A percentile compares a stretch with the other conserved stretches of the same genome.
phyloP scores from a whole-genome alignment of 148 eudicot genomes.

The Rhododendron vialii region DNA sequence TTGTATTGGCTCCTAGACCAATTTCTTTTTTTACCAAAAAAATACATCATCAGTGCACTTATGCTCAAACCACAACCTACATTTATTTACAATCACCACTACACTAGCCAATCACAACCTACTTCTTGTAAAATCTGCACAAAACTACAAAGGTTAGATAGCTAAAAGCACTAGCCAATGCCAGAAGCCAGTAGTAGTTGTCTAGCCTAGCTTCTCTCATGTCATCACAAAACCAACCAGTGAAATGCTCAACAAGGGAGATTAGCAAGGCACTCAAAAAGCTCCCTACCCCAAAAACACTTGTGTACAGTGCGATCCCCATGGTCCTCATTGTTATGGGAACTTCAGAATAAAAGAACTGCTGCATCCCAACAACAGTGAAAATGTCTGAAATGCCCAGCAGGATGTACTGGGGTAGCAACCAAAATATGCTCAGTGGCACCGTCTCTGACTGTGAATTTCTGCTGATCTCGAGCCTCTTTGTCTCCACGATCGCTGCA shows the following conservation, averaged over 20 bases:
- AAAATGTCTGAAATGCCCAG: constrained; percentile 83
- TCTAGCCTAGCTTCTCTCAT: constrained; percentile 71
- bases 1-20: no score
- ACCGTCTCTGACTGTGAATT: constrained; percentile 16
- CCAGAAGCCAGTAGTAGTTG: constrained; percentile 84
- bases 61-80: background rate
- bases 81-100: background rate
- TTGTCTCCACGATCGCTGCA: constrained; percentile 67
- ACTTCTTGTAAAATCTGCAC: constrained; percentile 45
- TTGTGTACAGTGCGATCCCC: constrained; percentile 78
- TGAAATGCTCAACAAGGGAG: constrained; percentile 43
- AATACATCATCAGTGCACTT: no score
- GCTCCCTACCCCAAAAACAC: constrained; percentile 86
- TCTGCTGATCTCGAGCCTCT: constrained; percentile 37
- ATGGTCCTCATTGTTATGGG: constrained; percentile 73
- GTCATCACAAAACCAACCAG: constrained; percentile 80
- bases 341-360: constrained; percentile 79
- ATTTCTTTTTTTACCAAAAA: no score
- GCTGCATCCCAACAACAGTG: constrained; percentile 90
- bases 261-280: constrained; percentile 69
- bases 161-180: constrained; percentile 47
- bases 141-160: constrained; percentile 48
- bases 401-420: constrained; percentile 77
- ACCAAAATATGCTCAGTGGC: constrained; percentile 55
- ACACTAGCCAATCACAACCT: constrained; percentile 19